A percentile compares a stretch with the other conserved stretches of the same genome.
phyloP scores from a whole-genome alignment of 2,329 filamentous ascomycete species.

The Penicillium sp. region DNA sequence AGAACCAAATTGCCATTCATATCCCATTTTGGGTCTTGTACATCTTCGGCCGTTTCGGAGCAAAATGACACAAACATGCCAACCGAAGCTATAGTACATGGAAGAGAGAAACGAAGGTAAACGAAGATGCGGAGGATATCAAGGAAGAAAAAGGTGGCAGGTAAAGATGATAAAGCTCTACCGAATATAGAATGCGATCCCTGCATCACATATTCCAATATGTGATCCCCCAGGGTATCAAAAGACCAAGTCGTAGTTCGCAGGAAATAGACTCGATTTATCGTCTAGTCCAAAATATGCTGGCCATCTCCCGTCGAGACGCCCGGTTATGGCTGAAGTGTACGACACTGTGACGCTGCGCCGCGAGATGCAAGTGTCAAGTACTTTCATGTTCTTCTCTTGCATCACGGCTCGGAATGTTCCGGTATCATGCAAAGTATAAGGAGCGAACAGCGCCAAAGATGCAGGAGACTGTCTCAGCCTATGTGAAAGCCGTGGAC shows the following conservation, averaged over 20 bases:
- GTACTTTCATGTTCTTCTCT: not conserved
- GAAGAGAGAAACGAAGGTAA: not conserved
- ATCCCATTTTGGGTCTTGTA: constrained; percentile 2
- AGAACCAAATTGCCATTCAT: not conserved
- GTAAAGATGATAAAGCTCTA: constrained; percentile 4
- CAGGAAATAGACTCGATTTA: not conserved
- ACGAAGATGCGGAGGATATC: not conserved
- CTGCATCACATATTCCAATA: not conserved
- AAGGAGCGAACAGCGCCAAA: not conserved
- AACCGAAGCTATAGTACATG: constrained; percentile 2
- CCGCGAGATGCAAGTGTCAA: not conserved
- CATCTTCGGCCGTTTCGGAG: constrained; percentile 3
- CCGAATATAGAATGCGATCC: constrained; percentile 1
- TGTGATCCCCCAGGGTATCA: not conserved
- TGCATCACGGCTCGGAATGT: not conserved
- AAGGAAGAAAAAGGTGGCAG: not conserved
- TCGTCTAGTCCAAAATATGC: constrained; percentile 1
- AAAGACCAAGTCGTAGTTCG: not conserved
- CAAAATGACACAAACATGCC: not conserved
- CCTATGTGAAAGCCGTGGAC: constrained; percentile 12
- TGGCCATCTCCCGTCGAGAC: not conserved
- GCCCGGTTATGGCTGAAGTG: not conserved
- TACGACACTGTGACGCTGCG: not conserved
- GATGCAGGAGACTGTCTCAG: not conserved
- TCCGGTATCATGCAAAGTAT: not conserved